Evolutionary conservation across 768 basidiomycete genomes (phyloP).

Genomic region (Collybia nuda): DNA sequence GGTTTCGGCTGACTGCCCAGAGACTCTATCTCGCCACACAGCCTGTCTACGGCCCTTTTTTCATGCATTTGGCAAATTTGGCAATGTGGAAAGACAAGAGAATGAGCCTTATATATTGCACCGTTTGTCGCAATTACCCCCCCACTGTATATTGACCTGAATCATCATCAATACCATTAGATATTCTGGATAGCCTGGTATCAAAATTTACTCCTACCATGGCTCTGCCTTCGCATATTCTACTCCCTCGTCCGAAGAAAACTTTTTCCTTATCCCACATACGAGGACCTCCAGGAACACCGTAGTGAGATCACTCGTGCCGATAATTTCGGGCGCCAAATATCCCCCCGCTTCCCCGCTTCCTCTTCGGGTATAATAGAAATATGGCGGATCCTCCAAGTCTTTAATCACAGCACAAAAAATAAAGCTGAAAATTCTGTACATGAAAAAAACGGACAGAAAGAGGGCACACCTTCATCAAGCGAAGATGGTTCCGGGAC

Average conservation of each 20-base stretch:
- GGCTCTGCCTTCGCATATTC: slow-evolving; percentile 45
- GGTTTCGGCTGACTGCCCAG: slow-evolving; percentile 49
- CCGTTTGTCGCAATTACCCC: slow-evolving; percentile 34
- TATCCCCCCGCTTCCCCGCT: slow-evolving; percentile 45
- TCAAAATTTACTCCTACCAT: slow-evolving; percentile 53
- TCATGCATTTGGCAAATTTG: slow-evolving; percentile 34
- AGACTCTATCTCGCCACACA: slow-evolving; percentile 54
- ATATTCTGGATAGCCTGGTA: slow-evolving; percentile 67
- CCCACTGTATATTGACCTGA: not conserved
- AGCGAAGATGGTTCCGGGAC: slow-evolving; percentile 4
- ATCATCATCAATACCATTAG: slow-evolving; percentile 26
- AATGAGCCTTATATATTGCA: slow-evolving; percentile 49
- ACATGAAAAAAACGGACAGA: slow-evolving; percentile 10
- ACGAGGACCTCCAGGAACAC: slow-evolving; percentile 52
- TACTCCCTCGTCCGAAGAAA: slow-evolving; percentile 48
- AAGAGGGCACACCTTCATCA: not conserved
- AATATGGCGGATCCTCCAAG: slow-evolving; percentile 49
- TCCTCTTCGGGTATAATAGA: slow-evolving; percentile 52
- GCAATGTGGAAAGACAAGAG: slow-evolving; percentile 56
- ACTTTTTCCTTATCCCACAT: slow-evolving; percentile 53
- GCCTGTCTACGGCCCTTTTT: slow-evolving; percentile 48
- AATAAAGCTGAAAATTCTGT: slow-evolving; percentile 25
- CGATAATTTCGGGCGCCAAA: slow-evolving; percentile 47
- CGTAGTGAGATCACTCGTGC: slow-evolving; percentile 49
- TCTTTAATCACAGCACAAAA: slow-evolving; percentile 37